Base-by-base conservation (phyloP, 2,329 filamentous ascomycete genomes). In the Colletotrichum sp. region DNA sequence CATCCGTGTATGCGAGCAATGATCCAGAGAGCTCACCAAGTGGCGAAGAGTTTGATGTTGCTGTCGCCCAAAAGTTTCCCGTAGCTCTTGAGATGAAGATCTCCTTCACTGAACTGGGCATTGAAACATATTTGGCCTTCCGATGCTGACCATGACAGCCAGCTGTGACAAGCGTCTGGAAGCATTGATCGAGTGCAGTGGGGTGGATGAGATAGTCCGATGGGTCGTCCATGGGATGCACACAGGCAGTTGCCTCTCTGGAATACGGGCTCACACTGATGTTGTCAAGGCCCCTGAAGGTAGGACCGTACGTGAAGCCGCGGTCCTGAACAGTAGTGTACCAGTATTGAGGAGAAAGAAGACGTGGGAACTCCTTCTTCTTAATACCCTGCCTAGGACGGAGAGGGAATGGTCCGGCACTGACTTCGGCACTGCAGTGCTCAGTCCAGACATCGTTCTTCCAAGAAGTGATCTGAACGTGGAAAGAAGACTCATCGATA, bases 181-280 rank as follows among this genome's bases (percentile, higher is more conserved):
- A 68, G 43, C 78, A 80, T n/a, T 78, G 76, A 70, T 87, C 85
- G 24, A 86, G 80, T 63, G 82, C 83, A 3, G 80, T 80, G 0
- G 86, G 86, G 61, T 87, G 86, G 14, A 87, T 77, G n/a, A 81
- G 79, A 63, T 86, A 71, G 2, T 30, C n/a, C 5, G n/a, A 30
- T 7, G 34, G 59, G 14, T 62, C 56, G 18, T 68, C 52, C 32
- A 56, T 34, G 13, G 65, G 65, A 21, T 43, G 18, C 12, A 77
- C 28, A 5, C 48, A 70, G 2, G 79, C 81, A 9, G 79, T 76
- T 4, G 80, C 79, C 4, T 77, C 9, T 7, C 78, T 74, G 62
- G 78, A 71, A 0, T 73, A 73, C 24, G 79, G 77, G 2, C 73
- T 67, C n/a, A 56, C 69, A 5, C 76, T 73, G 28, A 81, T 78